These are phyloP conservation scores for Rhizopogon roseolus DNA, from an alignment of 768 basidiomycete genomes.

Conservation along the genomic window DNA sequence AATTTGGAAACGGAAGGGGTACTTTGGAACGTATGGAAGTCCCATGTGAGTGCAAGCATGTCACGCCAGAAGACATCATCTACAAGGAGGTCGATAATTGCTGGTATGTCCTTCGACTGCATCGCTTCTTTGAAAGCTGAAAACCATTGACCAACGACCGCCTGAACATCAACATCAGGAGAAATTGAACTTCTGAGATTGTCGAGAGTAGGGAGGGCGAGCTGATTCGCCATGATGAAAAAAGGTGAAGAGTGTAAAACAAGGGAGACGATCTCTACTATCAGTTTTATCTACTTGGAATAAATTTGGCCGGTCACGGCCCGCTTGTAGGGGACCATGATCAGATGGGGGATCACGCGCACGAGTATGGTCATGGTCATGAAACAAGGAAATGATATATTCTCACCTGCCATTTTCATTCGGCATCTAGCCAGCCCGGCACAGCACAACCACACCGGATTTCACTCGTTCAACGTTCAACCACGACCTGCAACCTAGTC, in stretches of 20 bases:
- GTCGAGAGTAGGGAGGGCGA: conserved; percentile 18
- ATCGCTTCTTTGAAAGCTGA: conserved; percentile 30
- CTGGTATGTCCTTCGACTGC: conserved; percentile 27
- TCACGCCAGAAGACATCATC: conserved; percentile 52
- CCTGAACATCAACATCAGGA: conserved; percentile 29
- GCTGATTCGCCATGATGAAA: background rate
- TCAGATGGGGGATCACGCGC: too few relatives aligned
- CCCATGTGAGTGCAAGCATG: conserved; percentile 58
- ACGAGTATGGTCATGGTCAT: too few relatives aligned
- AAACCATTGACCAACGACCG: conserved; percentile 38
- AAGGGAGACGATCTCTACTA: too few relatives aligned
- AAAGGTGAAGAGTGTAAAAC: background rate
- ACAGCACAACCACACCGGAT: too few relatives aligned
- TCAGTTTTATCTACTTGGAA: too few relatives aligned
- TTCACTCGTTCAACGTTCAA: too few relatives aligned
- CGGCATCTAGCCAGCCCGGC: too few relatives aligned
- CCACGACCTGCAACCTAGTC: too few relatives aligned
- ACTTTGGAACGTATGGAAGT: conserved; percentile 54
- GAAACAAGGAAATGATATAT: too few relatives aligned
- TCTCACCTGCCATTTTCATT: too few relatives aligned
- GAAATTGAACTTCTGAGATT: conserved; percentile 20
- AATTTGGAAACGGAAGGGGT: conserved; percentile 34
- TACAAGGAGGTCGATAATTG: conserved; percentile 29
- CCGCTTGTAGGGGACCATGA: too few relatives aligned
- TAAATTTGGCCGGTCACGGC: too few relatives aligned